Conservation (phyloP, 805 yeast species). For the Candida boleticola region DNA sequence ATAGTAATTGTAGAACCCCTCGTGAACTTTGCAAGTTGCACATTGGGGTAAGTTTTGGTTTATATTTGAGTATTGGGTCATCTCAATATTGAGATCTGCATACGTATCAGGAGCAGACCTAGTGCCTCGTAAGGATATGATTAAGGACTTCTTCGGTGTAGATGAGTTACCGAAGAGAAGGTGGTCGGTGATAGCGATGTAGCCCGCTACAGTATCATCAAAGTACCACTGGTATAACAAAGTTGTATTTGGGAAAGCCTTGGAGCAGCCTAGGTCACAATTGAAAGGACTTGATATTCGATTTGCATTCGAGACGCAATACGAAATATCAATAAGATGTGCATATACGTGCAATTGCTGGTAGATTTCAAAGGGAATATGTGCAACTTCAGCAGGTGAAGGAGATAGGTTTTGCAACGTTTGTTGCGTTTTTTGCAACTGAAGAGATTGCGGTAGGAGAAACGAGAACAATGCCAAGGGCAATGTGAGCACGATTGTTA, state of each 20-base stretch:
- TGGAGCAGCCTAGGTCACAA: constrained; percentile 36
- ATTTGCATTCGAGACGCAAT: constrained; percentile 33
- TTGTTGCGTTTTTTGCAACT: neutral
- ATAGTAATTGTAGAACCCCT: constrained; percentile 33
- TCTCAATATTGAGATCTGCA: constrained; percentile 38
- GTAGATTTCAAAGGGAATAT: constrained; percentile 23
- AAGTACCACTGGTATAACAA: constrained; percentile 41
- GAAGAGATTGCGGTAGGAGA: neutral
- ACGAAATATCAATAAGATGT: constrained; percentile 42
- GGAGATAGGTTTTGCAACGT: neutral
- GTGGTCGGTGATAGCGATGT: constrained; percentile 31
- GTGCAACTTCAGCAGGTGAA: constrained; percentile 2
- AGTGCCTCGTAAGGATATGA: constrained; percentile 42
- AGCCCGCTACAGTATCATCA: constrained; percentile 37
- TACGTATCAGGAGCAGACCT: constrained; percentile 39
- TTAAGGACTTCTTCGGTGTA: constrained; percentile 23
- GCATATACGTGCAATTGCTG: constrained; percentile 35
- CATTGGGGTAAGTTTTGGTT: constrained; percentile 24
- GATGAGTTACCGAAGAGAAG: constrained; percentile 6
- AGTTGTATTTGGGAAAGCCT: constrained; percentile 33
- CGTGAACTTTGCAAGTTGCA: constrained; percentile 38
- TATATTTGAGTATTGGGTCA: constrained; percentile 25
- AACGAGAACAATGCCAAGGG: neutral
- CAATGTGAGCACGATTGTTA: neutral
- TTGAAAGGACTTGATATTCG: constrained; percentile 35